phyloP scores from a whole-genome alignment of 2,329 filamentous ascomycete species.

The Ceratocystis cubensis region DNA sequence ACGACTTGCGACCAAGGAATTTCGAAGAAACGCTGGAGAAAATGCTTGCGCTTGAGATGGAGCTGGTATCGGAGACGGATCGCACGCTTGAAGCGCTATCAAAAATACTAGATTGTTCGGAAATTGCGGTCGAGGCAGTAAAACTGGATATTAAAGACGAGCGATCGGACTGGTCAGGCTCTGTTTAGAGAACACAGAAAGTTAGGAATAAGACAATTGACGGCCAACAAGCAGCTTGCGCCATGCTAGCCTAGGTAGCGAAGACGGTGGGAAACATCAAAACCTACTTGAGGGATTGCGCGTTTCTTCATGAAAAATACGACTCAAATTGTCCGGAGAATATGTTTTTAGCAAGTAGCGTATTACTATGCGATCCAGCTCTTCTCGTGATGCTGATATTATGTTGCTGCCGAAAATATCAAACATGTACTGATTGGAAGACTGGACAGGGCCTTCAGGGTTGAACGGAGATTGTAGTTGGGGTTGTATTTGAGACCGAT shows the following conservation, averaged over 20 bases:
- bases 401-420: not conserved
- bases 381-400: constrained; percentile 3
- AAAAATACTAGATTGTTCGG: constrained; percentile 30
- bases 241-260: not conserved
- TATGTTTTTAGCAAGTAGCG: constrained; percentile 24
- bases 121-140: constrained; percentile 28
- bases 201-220: constrained; percentile 26
- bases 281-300: constrained; percentile 13
- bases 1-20: constrained; percentile 26
- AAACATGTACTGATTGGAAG: not conserved
- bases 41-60: constrained; percentile 30
- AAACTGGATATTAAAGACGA: constrained; percentile 29
- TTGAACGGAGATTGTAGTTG: not conserved
- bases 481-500: not conserved
- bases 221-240: not conserved
- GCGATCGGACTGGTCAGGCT: constrained; percentile 26
- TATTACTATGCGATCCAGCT: constrained; percentile 24
- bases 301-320: constrained; percentile 23
- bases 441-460: not conserved
- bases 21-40: constrained; percentile 33
- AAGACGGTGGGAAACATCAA: not conserved
- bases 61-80: constrained; percentile 32
- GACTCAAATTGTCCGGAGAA: constrained; percentile 21
- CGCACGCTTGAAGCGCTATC: constrained; percentile 29
- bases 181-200: constrained; percentile 16